Evolutionary conservation across 768 basidiomycete species (phyloP).

Genomic region (Hemileccinum impolitum): DNA sequence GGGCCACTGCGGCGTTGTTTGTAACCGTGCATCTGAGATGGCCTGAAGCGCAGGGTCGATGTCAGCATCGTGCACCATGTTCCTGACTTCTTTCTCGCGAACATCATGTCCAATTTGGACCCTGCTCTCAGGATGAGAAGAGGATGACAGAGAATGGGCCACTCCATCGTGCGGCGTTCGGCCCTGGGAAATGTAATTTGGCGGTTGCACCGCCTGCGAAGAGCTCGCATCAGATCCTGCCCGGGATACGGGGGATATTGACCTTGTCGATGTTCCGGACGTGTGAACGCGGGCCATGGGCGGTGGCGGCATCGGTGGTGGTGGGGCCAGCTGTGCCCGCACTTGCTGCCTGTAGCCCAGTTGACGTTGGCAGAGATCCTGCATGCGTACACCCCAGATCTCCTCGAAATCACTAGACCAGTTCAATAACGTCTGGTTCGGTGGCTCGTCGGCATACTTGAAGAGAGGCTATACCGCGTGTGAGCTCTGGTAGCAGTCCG

Average conservation of each 20-base stretch:
- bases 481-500: constrained; percentile 21
- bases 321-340: constrained; percentile 14
- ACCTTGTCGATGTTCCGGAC: constrained; percentile 10
- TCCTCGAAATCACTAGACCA: constrained; percentile 67
- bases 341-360: constrained; percentile 14
- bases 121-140: constrained; percentile 19
- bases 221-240: constrained; percentile 17
- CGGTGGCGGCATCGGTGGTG: constrained; percentile 32
- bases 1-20: constrained; percentile 13
- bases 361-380: constrained; percentile 39
- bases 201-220: constrained; percentile 20
- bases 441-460: constrained; percentile 60
- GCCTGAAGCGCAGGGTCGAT: constrained; percentile 33
- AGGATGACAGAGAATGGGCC: constrained; percentile 23
- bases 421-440: constrained; percentile 44
- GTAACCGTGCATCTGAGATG: constrained; percentile 19
- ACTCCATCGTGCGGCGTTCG: constrained; percentile 37
- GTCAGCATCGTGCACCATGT: constrained; percentile 21
- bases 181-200: constrained; percentile 31
- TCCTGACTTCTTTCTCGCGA: constrained; percentile 28
- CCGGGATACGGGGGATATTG: constrained; percentile 21
- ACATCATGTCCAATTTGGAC: constrained; percentile 18
- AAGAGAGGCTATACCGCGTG: constrained; percentile 52
- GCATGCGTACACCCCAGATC: constrained; percentile 59
- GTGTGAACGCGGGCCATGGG: constrained; percentile 22